phyloP scores from a whole-genome alignment of 495 filamentous ascomycete genomes.

The Penicillium ochrochloron region DNA sequence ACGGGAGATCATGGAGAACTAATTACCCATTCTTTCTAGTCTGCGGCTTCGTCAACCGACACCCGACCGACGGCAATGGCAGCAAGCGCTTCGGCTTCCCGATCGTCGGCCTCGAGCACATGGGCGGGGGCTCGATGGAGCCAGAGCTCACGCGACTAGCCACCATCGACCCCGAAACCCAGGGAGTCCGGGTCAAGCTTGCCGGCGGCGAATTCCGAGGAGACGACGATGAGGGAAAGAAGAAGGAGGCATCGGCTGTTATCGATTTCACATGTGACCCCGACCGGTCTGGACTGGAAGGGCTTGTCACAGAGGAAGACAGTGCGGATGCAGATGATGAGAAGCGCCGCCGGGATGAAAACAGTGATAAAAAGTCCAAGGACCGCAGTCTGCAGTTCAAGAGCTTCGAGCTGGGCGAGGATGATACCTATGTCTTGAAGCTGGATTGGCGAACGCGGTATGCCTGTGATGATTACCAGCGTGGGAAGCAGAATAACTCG shows the following conservation, averaged over 20 bases:
- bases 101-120: slow-evolving; percentile 71
- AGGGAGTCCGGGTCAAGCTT: slow-evolving; percentile 74
- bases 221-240: slow-evolving; percentile 45
- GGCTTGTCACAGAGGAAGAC: slow-evolving; percentile 47
- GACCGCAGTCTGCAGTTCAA: slow-evolving; percentile 70
- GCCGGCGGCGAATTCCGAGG: slow-evolving; percentile 65
- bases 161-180: slow-evolving; percentile 60
- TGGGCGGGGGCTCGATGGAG: slow-evolving; percentile 57
- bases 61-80: slow-evolving; percentile 45
- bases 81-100: slow-evolving; percentile 55
- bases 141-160: slow-evolving; percentile 66
- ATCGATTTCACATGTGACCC: slow-evolving; percentile 85
- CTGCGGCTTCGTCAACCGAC: slow-evolving; percentile 72
- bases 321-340: slow-evolving; percentile 33
- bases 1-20: background rate
- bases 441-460: slow-evolving; percentile 86
- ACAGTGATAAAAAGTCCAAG: slow-evolving; percentile 26
- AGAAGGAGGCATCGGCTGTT: slow-evolving; percentile 66
- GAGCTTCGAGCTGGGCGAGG: slow-evolving; percentile 62
- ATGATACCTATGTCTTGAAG: slow-evolving; percentile 59
- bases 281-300: slow-evolving; percentile 70
- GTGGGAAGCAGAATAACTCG: slow-evolving; percentile 49
- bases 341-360: slow-evolving; percentile 27
- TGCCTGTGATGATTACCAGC: slow-evolving; percentile 68
- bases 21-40: slow-evolving; percentile 50